Evolutionary conservation across 192 early-diverging fungal genomes (phyloP).

Genomic region (Umbelopsis ramanniana): DNA sequence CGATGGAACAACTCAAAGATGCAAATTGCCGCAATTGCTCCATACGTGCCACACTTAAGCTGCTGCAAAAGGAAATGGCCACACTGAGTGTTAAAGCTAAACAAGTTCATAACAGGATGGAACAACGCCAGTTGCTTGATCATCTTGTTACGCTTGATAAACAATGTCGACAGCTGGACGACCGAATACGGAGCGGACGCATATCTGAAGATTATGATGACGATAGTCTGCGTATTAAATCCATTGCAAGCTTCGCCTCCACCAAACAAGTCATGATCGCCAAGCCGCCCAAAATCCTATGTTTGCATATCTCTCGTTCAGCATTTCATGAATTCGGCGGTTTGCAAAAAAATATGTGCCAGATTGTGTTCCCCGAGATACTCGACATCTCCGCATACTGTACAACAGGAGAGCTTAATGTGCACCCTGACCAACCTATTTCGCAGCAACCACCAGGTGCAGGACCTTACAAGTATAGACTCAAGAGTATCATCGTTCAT

Average conservation of each 20-base stretch:
- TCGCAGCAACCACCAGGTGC: constrained; percentile 35
- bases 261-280: constrained; percentile 86
- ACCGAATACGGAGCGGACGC: constrained; percentile 21
- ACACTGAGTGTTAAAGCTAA: constrained; percentile 26
- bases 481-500: constrained; percentile 73
- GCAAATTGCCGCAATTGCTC: constrained; percentile 71
- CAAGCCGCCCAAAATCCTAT: constrained; percentile 74
- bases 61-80: constrained; percentile 41
- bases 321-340: constrained; percentile 73
- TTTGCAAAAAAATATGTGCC: constrained; percentile 80
- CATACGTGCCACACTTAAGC: constrained; percentile 48
- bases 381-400: constrained; percentile 76
- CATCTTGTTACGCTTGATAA: constrained; percentile 24
- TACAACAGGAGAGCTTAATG: constrained; percentile 61
- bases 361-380: constrained; percentile 78
- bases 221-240: not conserved
- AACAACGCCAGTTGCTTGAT: constrained; percentile 23
- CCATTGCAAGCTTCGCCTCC: constrained; percentile 40
- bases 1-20: constrained; percentile 67
- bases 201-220: constrained; percentile 40
- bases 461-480: constrained; percentile 44
- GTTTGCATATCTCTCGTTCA: constrained; percentile 85
- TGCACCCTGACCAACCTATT: constrained; percentile 61
- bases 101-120: constrained; percentile 13
- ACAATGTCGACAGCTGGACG: constrained; percentile 22